Evolutionary conservation across 2,329 filamentous ascomycete species (phyloP).

Genomic region (Fonsecaea nubica): DNA sequence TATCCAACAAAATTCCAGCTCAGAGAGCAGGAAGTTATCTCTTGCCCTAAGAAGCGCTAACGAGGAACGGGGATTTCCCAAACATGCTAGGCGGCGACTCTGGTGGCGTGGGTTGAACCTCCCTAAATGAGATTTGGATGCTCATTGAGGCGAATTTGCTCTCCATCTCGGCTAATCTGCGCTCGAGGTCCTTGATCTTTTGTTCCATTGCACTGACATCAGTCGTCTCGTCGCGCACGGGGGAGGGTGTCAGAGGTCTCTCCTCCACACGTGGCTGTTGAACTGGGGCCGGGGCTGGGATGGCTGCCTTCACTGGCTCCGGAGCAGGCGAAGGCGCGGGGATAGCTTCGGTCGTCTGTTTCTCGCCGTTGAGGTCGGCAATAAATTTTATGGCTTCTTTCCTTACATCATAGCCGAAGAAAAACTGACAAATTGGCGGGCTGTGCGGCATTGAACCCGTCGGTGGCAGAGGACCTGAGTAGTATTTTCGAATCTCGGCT

Average conservation of each 20-base stretch:
- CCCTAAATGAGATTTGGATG: slow-evolving; percentile 24
- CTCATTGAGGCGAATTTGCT: slow-evolving; percentile 21
- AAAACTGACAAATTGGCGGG: slow-evolving; percentile 39
- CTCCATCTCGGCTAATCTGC: slow-evolving; percentile 30
- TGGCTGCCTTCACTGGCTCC: neutral
- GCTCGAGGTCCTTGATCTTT: slow-evolving; percentile 26
- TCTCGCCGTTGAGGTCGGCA: slow-evolving; percentile 19
- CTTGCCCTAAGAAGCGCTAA: neutral
- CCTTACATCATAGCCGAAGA: slow-evolving; percentile 40
- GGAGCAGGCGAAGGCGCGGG: neutral
- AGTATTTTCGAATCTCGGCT: slow-evolving; percentile 38
- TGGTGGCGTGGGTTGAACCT: slow-evolving; percentile 28
- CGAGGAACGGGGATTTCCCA: neutral
- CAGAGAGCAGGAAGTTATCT: neutral
- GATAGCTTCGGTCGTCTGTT: neutral
- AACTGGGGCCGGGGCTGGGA: neutral
- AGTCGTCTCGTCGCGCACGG: neutral
- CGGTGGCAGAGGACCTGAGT: slow-evolving; percentile 38
- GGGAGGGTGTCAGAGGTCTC: neutral
- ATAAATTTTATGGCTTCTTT: slow-evolving; percentile 34
- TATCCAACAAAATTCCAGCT: neutral
- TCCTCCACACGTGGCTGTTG: neutral
- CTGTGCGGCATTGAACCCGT: slow-evolving; percentile 38
- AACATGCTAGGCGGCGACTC: slow-evolving; percentile 19
- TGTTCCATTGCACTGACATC: slow-evolving; percentile 19